Conservation (phyloP, 352 stramenopile species). For the Pythium biforme region DNA sequence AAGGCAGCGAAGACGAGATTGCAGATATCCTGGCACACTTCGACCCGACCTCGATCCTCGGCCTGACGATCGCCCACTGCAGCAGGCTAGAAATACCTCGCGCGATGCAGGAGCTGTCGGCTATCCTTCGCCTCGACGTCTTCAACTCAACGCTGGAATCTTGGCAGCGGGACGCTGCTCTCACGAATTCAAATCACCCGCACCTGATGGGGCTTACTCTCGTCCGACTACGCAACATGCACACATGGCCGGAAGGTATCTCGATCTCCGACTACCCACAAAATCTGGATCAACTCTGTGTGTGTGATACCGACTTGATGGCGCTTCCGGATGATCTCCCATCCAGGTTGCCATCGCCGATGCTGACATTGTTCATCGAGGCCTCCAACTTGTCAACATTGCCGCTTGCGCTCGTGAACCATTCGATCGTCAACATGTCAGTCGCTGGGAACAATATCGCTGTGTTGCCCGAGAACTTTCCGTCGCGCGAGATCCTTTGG, state of each 20-base stretch:
- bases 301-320: not conserved
- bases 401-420: not conserved
- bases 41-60: not conserved
- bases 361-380: not conserved
- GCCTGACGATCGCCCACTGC: not conserved
- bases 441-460: not conserved
- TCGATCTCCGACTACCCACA: not conserved
- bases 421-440: constrained; percentile 1
- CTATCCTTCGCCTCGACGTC: not conserved
- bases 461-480: not conserved
- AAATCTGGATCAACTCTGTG: not conserved
- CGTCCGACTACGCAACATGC: not conserved
- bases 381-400: not conserved
- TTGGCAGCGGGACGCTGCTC: not conserved
- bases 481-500: not conserved
- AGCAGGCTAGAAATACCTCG: not conserved
- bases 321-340: not conserved
- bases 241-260: not conserved
- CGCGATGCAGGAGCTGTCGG: not conserved
- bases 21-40: not conserved
- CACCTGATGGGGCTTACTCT: not conserved
- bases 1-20: not conserved
- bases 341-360: not conserved
- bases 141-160: not conserved
- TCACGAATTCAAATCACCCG: not conserved